Evolutionary conservation across 805 yeast genomes (phyloP), one percentile per base, ranked within the genome.

Genomic region (Lipomyces anomalus): DNA sequence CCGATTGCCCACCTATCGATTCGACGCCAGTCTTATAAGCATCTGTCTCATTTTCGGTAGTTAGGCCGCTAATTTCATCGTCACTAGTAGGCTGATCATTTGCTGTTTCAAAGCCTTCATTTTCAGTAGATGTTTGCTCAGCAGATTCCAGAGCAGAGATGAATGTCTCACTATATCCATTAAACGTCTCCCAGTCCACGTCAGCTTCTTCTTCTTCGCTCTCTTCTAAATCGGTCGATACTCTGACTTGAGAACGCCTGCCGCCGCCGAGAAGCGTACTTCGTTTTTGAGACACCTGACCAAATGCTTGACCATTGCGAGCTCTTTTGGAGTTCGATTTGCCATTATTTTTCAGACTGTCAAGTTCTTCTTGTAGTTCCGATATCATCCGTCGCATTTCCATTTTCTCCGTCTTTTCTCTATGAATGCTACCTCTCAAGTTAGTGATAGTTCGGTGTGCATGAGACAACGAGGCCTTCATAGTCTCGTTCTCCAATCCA

Each of bases 381-480:
- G 57, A 39, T 2, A 62, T 45, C 38, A 47, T 52, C 4, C 63
- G 52, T 38, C 65, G 62, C 37, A 67, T 52, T n/a, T 66, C 68
- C 22, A 64, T 57, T 42, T 69, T 70, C 37, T 73, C 74, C 7
- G 63, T 57, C 52, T 67, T 72, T 40, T 66, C 62, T 58, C 75
- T 77, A 48, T 74, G 59, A 6, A 77, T 57, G 2, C 72, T 67
- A 18, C 70, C 66, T 60, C 83, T 74, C 50, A 83, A 68, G 55
- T 74, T 79, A n/a, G 77, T 65, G 39, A 84, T 78, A 2, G 79
- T 74, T 49, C 73, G 70, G 56, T 80, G 77, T 3, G 89, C 82
- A 62, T 75, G 84, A 16, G 71, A 69, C 54, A 85, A 69, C 21
- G 84, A 80, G 0, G 82, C 73, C 51, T 74, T 71, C 52, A 83